Base-by-base conservation (phyloP, 2,329 filamentous ascomycete species). In the Harringtonia aguacate region DNA sequence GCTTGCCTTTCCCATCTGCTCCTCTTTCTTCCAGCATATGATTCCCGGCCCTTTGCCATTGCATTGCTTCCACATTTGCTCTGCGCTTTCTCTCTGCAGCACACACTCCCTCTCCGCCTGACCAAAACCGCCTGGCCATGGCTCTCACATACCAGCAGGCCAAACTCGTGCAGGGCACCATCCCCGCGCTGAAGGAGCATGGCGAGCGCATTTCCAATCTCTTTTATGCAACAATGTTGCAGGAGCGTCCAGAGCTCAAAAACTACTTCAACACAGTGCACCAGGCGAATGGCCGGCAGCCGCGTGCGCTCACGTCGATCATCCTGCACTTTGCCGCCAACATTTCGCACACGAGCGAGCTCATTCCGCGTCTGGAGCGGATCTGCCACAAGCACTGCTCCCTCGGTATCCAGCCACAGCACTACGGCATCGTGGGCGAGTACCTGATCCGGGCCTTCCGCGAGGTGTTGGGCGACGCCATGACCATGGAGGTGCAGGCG, bases 381-480 rank as follows among this genome's bases (percentile, higher is more conserved):
- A 70, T 75, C 53, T 83, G 79, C 58, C 76, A 86, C 58, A 87
- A 86, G 61, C 84, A 88, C 59, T 82, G 75, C 47, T 83, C 78
- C 1, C 68, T 88, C 2, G 77, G 76, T 53, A 78, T 88, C 56
- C 67, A 66, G 44, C 73, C 82, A 0, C 77, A 83, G 33, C 78
- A 86, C 49, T 88, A 87, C 60, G 68, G 71, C 29, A 73, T 86
- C 36, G 81, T 88, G 4, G 83, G 79, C 44, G 75, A 76, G 54
- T 78, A 83, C 55, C 69, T 88, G 13, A 68, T 88, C 36, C 68
- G 70, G 22, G 79, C 83, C 2, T 84, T 88, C 62, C 70, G 68
- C 21, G 68, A 76, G 36, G 75, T 87, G 0, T 72, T 88, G 1
- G 82, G 82, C 4, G 69, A 71, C 1, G 75, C 73, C 20, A 76